These are phyloP conservation scores for Physcomitrium patens DNA, from an alignment of 225 moss, liverwort and hornwort genomes.

Conservation along the genomic window DNA sequence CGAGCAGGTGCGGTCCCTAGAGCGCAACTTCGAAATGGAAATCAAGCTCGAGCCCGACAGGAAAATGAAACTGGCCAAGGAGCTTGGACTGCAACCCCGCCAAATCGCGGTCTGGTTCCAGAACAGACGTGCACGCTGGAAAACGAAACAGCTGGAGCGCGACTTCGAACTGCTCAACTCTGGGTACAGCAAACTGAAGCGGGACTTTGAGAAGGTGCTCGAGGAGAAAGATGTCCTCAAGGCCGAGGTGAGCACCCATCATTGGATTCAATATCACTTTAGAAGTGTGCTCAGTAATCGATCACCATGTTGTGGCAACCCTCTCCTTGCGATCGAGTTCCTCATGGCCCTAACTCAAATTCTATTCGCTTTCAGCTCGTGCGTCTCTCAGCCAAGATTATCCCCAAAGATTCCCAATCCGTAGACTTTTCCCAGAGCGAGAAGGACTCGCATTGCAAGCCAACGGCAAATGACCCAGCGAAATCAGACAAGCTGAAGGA, in stretches of 20 bases:
- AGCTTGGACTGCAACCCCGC: conserved; percentile 80
- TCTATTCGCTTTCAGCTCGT: too few relatives aligned
- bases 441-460: too few relatives aligned
- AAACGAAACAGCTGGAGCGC: conserved; percentile 82
- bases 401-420: too few relatives aligned
- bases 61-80: conserved; percentile 84
- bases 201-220: conserved; percentile 47
- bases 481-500: too few relatives aligned
- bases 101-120: conserved; percentile 92
- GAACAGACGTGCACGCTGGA: conserved; percentile 87
- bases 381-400: too few relatives aligned
- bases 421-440: too few relatives aligned
- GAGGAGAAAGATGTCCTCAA: conserved; percentile 70
- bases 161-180: conserved; percentile 76
- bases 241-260: conserved; percentile 53
- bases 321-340: too few relatives aligned
- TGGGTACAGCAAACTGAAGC: conserved; percentile 71
- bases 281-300: neutral
- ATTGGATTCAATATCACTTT: neutral
- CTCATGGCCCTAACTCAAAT: too few relatives aligned
- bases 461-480: too few relatives aligned
- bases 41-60: conserved; percentile 90
- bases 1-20: conserved; percentile 83
- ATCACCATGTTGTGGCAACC: too few relatives aligned
- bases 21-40: conserved; percentile 87